Percentiles rank a stretch among this genome's conserved stretches.
phyloP scores from a whole-genome alignment of 2,329 filamentous ascomycete genomes.

The Rhytidhysteron rufulum region DNA sequence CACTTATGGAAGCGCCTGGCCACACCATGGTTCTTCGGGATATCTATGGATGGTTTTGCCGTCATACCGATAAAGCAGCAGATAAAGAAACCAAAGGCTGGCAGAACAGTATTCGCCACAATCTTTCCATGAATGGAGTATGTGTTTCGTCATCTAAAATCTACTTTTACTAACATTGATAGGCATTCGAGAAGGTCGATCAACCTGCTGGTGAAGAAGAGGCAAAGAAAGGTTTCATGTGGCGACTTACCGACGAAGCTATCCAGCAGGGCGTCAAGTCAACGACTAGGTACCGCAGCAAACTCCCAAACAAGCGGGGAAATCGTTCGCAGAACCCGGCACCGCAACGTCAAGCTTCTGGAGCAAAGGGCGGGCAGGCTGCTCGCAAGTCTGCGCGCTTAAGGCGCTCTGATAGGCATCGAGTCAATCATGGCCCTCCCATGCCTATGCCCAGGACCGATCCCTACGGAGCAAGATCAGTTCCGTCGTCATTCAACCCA shows the following conservation, averaged over 20 bases:
- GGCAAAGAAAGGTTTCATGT: constrained; percentile 66
- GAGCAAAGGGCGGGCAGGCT: constrained; percentile 44
- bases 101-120: constrained; percentile 95
- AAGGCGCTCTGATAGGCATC: constrained; percentile 16
- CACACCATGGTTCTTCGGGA: constrained; percentile 76
- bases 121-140: constrained; percentile 93
- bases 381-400: constrained; percentile 27
- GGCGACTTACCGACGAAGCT: constrained; percentile 71
- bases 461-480: constrained; percentile 15
- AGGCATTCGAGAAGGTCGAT: constrained; percentile 56
- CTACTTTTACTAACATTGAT: constrained; percentile 17
- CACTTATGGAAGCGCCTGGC: constrained; percentile 63
- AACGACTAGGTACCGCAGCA: constrained; percentile 62
- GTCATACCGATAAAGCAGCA: constrained; percentile 73
- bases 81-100: constrained; percentile 62
- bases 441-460: constrained; percentile 11
- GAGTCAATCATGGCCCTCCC: no score
- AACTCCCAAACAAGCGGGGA: constrained; percentile 42
- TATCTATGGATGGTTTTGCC: constrained; percentile 85
- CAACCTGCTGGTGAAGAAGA: constrained; percentile 44
- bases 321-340: constrained; percentile 23
- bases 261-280: constrained; percentile 71
- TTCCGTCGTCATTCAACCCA: constrained; percentile 13
- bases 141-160: constrained; percentile 36
- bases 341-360: constrained; percentile 42